Evolutionary conservation across 2,329 filamentous ascomycete genomes (phyloP).

Genomic region (Arthrinium puccinioides): DNA sequence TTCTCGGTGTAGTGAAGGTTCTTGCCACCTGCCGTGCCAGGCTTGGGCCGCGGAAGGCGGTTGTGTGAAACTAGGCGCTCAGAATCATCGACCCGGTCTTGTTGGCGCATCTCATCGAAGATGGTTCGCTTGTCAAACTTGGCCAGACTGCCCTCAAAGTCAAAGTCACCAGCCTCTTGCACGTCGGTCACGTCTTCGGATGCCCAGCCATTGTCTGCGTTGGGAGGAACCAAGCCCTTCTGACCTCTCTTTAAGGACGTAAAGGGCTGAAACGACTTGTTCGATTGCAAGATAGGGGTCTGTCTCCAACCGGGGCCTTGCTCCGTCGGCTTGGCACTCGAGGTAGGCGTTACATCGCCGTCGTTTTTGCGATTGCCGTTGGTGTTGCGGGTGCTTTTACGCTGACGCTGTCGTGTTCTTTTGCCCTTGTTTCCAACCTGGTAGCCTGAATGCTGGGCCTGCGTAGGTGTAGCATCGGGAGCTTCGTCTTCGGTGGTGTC

Average conservation of each 20-base stretch:
- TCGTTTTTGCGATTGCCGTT: conserved; percentile 6
- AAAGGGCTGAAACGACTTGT: conserved; percentile 56
- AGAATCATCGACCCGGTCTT: conserved; percentile 83
- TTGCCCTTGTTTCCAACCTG: conserved; percentile 9
- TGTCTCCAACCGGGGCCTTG: conserved; percentile 50
- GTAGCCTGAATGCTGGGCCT: conserved; percentile 5
- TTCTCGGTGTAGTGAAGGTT: conserved; percentile 91
- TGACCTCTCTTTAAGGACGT: conserved; percentile 48
- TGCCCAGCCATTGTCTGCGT: conserved; percentile 74
- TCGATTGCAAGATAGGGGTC: conserved; percentile 53
- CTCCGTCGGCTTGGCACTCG: conserved; percentile 13
- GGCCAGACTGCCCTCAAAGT: conserved; percentile 81
- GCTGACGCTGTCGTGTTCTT: conserved; percentile 12
- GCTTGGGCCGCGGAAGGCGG: conserved; percentile 51
- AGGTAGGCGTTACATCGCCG: conserved; percentile 10
- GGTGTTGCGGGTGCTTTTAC: conserved; percentile 13
- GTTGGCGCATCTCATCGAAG: conserved; percentile 85
- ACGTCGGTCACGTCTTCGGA: conserved; percentile 95
- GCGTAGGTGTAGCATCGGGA: conserved; percentile 11
- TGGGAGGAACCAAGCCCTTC: conserved; percentile 30
- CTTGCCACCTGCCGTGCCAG: conserved; percentile 72
- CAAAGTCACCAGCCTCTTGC: conserved; percentile 88
- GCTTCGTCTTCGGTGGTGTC: conserved; percentile 15
- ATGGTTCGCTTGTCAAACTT: conserved; percentile 92
- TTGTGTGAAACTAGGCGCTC: conserved; percentile 90